Conservation (phyloP, 1,284 basidiomycete species). For the Ganoderma resinaceum region DNA sequence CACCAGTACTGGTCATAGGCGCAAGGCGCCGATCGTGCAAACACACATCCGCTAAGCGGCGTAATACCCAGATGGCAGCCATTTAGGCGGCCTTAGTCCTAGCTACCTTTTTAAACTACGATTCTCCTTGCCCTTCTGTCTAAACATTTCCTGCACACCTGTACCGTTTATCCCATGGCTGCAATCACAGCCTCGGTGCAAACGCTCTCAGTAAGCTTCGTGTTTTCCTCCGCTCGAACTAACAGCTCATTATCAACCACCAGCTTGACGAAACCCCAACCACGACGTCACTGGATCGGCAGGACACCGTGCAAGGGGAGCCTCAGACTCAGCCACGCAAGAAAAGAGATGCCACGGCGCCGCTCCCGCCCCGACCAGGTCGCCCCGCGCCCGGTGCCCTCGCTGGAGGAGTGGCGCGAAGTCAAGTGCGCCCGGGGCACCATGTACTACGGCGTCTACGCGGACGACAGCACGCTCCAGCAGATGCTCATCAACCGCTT, state of each 20-base stretch:
- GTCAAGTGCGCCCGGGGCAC: neutral
- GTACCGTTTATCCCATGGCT: neutral
- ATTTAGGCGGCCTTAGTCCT: too few relatives aligned
- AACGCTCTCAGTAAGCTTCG: constrained; percentile 3
- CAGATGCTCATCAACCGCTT: neutral
- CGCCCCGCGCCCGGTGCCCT: neutral
- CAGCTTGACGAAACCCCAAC: constrained; percentile 3
- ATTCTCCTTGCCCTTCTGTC: too few relatives aligned
- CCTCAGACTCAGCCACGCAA: neutral
- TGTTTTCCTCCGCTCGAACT: neutral
- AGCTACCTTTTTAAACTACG: too few relatives aligned
- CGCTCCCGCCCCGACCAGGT: constrained; percentile 1
- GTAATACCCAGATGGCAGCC: neutral
- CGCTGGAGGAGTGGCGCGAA: neutral
- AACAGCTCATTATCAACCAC: neutral
- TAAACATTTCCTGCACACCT: neutral
- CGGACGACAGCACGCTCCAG: neutral
- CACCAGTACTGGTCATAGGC: too few relatives aligned
- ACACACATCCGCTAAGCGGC: neutral
- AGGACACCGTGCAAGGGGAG: neutral
- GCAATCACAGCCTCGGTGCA: neutral
- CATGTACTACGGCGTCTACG: constrained; percentile 7
- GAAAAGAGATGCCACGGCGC: neutral
- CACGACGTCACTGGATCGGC: neutral
- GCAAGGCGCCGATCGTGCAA: too few relatives aligned